phyloP scores from a whole-genome alignment of 192 early-diverging fungal genomes.

The Coemansia pectinata region DNA sequence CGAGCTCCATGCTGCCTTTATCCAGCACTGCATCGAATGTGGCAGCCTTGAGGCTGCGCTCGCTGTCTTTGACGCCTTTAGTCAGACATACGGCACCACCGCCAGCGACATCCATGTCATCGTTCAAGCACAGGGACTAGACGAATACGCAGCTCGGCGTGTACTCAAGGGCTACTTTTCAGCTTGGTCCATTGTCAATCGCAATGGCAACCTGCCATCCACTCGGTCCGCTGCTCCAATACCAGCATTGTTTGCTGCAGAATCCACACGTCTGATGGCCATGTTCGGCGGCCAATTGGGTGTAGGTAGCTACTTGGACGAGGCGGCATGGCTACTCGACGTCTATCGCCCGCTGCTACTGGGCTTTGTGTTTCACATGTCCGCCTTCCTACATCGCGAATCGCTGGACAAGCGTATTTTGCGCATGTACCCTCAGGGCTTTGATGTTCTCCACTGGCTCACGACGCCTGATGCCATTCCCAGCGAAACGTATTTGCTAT shows the following conservation, averaged over 20 bases:
- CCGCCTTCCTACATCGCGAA: slow-evolving; percentile 61
- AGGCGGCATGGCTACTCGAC: slow-evolving; percentile 70
- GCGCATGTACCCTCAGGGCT: slow-evolving; percentile 62
- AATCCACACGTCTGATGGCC: slow-evolving; percentile 66
- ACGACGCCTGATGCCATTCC: slow-evolving; percentile 66
- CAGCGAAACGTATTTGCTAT: slow-evolving; percentile 67
- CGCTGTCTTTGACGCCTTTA: slow-evolving; percentile 10
- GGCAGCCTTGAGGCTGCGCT: slow-evolving; percentile 4
- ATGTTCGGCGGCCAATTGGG: slow-evolving; percentile 96
- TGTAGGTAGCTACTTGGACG: slow-evolving; percentile 81
- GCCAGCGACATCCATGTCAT: slow-evolving; percentile 18
- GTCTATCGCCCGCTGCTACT: slow-evolving; percentile 74
- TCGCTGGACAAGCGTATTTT: slow-evolving; percentile 58
- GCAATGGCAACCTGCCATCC: not conserved
- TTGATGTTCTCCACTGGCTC: slow-evolving; percentile 84
- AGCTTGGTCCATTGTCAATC: slow-evolving; percentile 9
- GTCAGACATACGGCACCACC: not conserved
- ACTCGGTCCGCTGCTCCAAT: not conserved
- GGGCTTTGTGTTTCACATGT: slow-evolving; percentile 72
- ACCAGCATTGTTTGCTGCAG: slow-evolving; percentile 38
- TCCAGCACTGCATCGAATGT: slow-evolving; percentile 12
- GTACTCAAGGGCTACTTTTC: slow-evolving; percentile 33
- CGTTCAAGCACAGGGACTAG: slow-evolving; percentile 8
- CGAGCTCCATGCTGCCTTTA: slow-evolving; percentile 15
- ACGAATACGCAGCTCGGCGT: slow-evolving; percentile 6